Evolutionary conservation across 768 basidiomycete species (phyloP).

Genomic region (Collybia sp.): DNA sequence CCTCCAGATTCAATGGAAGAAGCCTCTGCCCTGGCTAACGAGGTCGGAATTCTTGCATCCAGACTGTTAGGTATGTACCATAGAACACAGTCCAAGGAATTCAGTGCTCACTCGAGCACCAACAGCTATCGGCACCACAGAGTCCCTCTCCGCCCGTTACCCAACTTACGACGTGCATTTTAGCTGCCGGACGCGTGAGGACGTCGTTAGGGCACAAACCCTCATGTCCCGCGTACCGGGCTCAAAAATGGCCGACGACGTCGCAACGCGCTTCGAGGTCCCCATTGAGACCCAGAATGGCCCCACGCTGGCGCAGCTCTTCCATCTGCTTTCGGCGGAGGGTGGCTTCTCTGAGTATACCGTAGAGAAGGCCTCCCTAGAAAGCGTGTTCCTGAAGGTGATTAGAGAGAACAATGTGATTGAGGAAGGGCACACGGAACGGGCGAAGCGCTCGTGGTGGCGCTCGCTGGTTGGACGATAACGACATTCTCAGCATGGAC

Average conservation of each 20-base stretch:
- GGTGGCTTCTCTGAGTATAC: constrained; percentile 63
- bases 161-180: constrained; percentile 78
- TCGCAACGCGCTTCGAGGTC: constrained; percentile 73
- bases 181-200: constrained; percentile 59
- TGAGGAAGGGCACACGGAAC: constrained; percentile 30
- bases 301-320: constrained; percentile 54
- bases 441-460: constrained; percentile 14
- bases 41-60: constrained; percentile 73
- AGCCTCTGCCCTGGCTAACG: constrained; percentile 70
- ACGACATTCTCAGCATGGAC: too few species aligned
- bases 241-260: constrained; percentile 64
- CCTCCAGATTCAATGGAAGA: constrained; percentile 76
- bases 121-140: constrained; percentile 63
- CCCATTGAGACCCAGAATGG: constrained; percentile 39
- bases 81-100: background rate
- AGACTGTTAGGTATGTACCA: constrained; percentile 53
- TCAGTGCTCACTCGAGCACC: background rate
- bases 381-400: constrained; percentile 71
- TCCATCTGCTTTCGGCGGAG: constrained; percentile 46
- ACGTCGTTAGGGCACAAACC: constrained; percentile 48
- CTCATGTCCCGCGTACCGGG: constrained; percentile 63
- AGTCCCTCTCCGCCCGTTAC: constrained; percentile 59
- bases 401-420: constrained; percentile 56
- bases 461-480: background rate
- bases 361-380: constrained; percentile 64